phyloP scores from a whole-genome alignment of 148 eudicot species.

The Rhododendron kiyosumense region DNA sequence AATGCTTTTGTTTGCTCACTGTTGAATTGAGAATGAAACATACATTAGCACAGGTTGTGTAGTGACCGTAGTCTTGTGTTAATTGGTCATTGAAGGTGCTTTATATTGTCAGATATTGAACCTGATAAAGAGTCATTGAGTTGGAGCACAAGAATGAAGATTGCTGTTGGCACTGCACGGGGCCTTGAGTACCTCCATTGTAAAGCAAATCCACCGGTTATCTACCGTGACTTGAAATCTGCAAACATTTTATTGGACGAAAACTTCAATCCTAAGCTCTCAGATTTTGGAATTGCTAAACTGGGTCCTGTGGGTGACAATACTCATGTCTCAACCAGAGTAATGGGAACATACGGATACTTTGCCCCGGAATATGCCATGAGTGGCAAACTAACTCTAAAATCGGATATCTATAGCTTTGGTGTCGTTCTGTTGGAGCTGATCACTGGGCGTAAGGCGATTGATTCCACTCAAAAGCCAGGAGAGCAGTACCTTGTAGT shows the following conservation, averaged over 20 bases:
- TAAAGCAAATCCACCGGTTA: conserved; percentile 81
- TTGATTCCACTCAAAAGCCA: conserved; percentile 33
- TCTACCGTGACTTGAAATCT: conserved; percentile 83
- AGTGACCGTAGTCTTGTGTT: background rate
- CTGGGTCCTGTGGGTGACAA: conserved; percentile 82
- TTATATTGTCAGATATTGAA: conserved; percentile 25
- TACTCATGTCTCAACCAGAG: conserved; percentile 84
- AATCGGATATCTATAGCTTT: conserved; percentile 84
- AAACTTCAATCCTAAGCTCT: conserved; percentile 68
- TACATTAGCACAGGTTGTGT: background rate
- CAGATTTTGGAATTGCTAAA: conserved; percentile 92
- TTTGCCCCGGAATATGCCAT: conserved; percentile 94
- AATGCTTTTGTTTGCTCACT: background rate
- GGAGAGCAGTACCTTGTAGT: conserved; percentile 58
- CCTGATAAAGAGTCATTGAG: conserved; percentile 34
- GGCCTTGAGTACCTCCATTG: conserved; percentile 80
- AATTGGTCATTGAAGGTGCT: background rate
- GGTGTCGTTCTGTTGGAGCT: conserved; percentile 84
- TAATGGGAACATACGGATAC: conserved; percentile 91
- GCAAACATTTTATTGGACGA: conserved; percentile 78
- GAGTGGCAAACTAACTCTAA: conserved; percentile 68
- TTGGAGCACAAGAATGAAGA: conserved; percentile 75
- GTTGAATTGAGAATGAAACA: background rate
- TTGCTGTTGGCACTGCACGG: conserved; percentile 82
- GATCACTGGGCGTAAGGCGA: conserved; percentile 68